Percentiles rank a stretch among this genome's conserved stretches.
phyloP scores from a whole-genome alignment of 257 asterid species.

The Schizonepeta tenuifolia region DNA sequence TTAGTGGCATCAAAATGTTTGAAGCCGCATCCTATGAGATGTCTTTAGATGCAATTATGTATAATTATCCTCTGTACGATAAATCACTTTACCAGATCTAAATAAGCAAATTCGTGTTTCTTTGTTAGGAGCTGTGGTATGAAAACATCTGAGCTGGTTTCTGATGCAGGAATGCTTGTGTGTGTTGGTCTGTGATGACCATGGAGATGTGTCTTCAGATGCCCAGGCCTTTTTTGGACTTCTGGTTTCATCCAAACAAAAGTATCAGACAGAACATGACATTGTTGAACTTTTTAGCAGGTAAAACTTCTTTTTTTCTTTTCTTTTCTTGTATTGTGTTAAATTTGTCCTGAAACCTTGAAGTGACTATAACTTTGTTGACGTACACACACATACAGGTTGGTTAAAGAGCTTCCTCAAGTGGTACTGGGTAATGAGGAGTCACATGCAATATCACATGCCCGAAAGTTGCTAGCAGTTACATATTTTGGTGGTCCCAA shows the following conservation, averaged over 20 bases:
- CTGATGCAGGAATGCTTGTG: constrained; percentile 75
- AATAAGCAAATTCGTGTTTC: background rate
- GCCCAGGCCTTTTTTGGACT: constrained; percentile 61
- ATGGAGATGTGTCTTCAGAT: constrained; percentile 71
- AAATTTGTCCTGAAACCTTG: constrained; percentile 24
- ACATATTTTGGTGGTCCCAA: constrained; percentile 82
- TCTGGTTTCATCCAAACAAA: constrained; percentile 55
- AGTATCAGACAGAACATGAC: constrained; percentile 51
- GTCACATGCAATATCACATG: constrained; percentile 71
- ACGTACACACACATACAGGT: constrained; percentile 51
- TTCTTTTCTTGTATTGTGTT: constrained; percentile 14
- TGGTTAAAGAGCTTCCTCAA: constrained; percentile 89
- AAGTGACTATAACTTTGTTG: constrained; percentile 8
- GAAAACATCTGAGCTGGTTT: constrained; percentile 34
- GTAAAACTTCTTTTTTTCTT: constrained; percentile 42
- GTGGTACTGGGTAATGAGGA: constrained; percentile 80
- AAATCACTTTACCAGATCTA: constrained; percentile 20
- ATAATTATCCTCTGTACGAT: background rate
- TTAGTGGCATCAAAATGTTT: constrained; percentile 1
- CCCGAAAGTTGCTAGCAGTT: constrained; percentile 75
- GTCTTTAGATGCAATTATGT: constrained; percentile 9
- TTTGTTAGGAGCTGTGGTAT: constrained; percentile 6
- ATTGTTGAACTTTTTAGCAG: constrained; percentile 70
- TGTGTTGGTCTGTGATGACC: constrained; percentile 80
- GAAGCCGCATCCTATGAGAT: constrained; percentile 7